Base-by-base conservation (phyloP, 2,329 filamentous ascomycete genomes). In the Fusarium citri region DNA sequence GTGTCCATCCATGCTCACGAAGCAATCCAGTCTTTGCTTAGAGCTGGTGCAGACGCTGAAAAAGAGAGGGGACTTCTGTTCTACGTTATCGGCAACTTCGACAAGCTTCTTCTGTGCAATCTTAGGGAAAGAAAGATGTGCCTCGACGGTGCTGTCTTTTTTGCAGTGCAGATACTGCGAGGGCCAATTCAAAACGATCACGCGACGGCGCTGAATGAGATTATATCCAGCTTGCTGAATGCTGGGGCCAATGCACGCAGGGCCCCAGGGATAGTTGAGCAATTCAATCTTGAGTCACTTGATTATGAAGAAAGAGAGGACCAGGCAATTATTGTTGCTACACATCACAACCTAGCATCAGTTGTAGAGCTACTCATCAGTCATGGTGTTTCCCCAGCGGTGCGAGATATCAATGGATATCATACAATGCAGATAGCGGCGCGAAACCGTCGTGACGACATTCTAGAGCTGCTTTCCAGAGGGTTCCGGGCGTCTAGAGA, bases 301-400 rank as follows among this genome's bases (percentile, higher is more conserved):
- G 18, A 20, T 11, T 18, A 40, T 6, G 9, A 20, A 3, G 18
- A 20, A n/a, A n/a, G n/a, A 20, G 9, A 40, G 2, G 37, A 20
- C 1, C 18, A 40, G n/a, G 37, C n/a, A 20, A 12, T 40, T 4
- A 11, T 7, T 6, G 3, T 40, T 12, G 37, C 37, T 20, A 4
- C n/a, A 40, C 0, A 3, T 2, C 2, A 20, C 1, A n/a, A 6
- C 5, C 10, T 40, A 40, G 6, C 1, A 10, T 11, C n/a, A 3
- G 18, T 40, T 10, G 37, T 20, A 5, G 12, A 12, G 11, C 18
- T 20, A 20, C 37, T 40, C 12, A 11, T 40, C 5, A 12, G 7
- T 4, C 37, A 20, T 5, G 18, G 18, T 4, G 37, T 20, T 20
- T 20, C 18, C 37, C 8, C 16, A 9, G 11, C 1, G 12, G 6